phyloP scores from a whole-genome alignment of 176 grass and related monocot genomes.

The Elymus sibiricus region DNA sequence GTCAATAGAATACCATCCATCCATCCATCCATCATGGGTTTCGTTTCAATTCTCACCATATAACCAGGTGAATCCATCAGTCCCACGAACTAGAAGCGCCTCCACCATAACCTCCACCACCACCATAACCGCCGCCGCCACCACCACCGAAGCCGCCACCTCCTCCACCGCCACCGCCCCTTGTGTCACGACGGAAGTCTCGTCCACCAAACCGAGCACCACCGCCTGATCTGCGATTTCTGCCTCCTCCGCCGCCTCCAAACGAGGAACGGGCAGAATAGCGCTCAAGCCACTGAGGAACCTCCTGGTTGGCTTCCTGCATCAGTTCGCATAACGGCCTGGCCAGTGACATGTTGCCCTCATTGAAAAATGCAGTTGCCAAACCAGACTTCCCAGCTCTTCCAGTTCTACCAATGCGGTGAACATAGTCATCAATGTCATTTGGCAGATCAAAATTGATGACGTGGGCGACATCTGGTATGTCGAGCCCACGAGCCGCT shows the following conservation, averaged over 20 bases:
- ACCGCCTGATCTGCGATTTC: slow-evolving; percentile 64
- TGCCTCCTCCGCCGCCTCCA: slow-evolving; percentile 62
- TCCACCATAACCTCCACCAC: slow-evolving; percentile 36
- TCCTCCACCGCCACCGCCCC: slow-evolving; percentile 43
- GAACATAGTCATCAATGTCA: slow-evolving; percentile 86
- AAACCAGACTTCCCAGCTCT: slow-evolving; percentile 65
- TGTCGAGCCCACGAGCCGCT: slow-evolving; percentile 89
- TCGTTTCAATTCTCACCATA: slow-evolving; percentile 1
- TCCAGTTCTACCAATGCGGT: slow-evolving; percentile 82
- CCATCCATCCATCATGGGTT: no score
- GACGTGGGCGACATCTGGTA: slow-evolving; percentile 85
- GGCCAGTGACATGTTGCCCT: slow-evolving; percentile 53
- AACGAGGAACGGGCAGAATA: slow-evolving; percentile 55
- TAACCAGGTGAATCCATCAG: slow-evolving; percentile 18
- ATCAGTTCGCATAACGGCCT: slow-evolving; percentile 61
- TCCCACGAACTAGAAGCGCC: slow-evolving; percentile 75
- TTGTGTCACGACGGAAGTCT: slow-evolving; percentile 63
- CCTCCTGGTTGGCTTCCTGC: slow-evolving; percentile 85
- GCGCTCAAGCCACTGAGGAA: slow-evolving; percentile 62
- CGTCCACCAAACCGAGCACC: slow-evolving; percentile 68
- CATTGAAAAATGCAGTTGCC: slow-evolving; percentile 86
- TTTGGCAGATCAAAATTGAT: slow-evolving; percentile 96
- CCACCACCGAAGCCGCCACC: slow-evolving; percentile 18
- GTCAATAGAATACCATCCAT: slow-evolving; percentile 34
- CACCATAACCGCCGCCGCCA: not conserved